Evolutionary conservation across 2,329 filamentous ascomycete genomes (phyloP).

Genomic region (Pseudogymnoascus sp.): DNA sequence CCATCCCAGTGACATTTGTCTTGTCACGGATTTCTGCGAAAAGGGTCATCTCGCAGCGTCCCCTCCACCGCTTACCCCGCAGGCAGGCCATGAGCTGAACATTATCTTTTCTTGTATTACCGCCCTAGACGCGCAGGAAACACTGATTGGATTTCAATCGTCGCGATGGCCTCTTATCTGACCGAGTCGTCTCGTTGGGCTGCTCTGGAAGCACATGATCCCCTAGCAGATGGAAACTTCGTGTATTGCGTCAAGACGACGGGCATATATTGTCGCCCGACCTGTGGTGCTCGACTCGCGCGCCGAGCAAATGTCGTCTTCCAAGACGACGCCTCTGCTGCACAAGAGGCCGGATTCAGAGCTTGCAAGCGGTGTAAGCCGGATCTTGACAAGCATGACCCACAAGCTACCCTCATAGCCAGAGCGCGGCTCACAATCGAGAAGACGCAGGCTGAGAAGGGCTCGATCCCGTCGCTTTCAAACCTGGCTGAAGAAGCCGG

Average conservation of each 20-base stretch:
- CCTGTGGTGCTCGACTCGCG: constrained; percentile 53
- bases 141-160: constrained; percentile 6
- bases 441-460: constrained; percentile 14
- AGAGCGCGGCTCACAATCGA: constrained; percentile 26
- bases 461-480: constrained; percentile 30
- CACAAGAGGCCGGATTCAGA: constrained; percentile 42
- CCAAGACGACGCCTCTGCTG: constrained; percentile 39
- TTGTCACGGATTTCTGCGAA: neutral
- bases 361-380: constrained; percentile 53
- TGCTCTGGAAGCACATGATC: constrained; percentile 29
- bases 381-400: constrained; percentile 30
- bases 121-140: constrained; percentile 6
- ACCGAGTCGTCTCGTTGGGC: constrained; percentile 19
- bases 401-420: constrained; percentile 37
- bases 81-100: constrained; percentile 2
- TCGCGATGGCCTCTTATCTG: neutral
- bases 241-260: constrained; percentile 44
- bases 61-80: neutral
- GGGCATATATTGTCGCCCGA: constrained; percentile 52
- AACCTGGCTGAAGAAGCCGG: constrained; percentile 44
- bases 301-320: constrained; percentile 54
- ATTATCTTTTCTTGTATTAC: constrained; percentile 1
- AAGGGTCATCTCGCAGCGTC: neutral
- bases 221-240: constrained; percentile 35
- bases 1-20: constrained; percentile 5